Base-by-base conservation (phyloP, 495 filamentous ascomycete species). In the Trichoderma parareesei region DNA sequence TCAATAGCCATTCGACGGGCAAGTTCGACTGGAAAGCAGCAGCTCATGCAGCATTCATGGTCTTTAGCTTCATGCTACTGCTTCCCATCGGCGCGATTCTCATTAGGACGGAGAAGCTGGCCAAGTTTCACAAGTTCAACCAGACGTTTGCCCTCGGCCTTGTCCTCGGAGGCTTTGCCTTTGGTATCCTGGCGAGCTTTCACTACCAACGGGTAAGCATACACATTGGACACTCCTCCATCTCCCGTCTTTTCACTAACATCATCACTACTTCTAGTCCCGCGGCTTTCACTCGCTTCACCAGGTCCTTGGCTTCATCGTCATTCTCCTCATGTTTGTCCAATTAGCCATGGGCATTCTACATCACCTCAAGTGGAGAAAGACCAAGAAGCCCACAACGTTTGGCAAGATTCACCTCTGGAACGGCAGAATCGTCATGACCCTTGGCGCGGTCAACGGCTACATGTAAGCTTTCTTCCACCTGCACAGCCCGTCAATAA, bases 281-380 rank as follows among this genome's bases (percentile, higher is more conserved):
- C 81, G 78, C 61, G 67, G 73, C 27, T 81, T 78, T 73, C 76
- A 77, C 63, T 77, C 76, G 10, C 73, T 78, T 2, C 85, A 87
- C 69, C 85, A 87, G 67, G 72, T 86, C 67, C 69, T 87, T 64
- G 85, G 85, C 55, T 70, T 84, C 16, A 65, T 84, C 8, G 71
- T 83, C 64, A 68, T 83, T 44, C 44, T 81, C 48, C 69, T 77
- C 13, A 70, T 82, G 60, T 63, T 85, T 44, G 69, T 70, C 11
- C 83, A 86, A 69, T 78, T 81, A 60, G 68, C 64, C 5, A 72
- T 86, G 38, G 79, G 78, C 16, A 76, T 79, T 67, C 63, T 79
- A 43, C 78, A 84, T 67, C 82, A 86, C 67, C 76, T 74, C 38
- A 69, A 75, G 33, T 85, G 77, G 73, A 79, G 76, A 65, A 68